Percentiles rank a stretch among this genome's conserved stretches.
Evolutionary conservation across 371 early-diverging fungal species (phyloP).

Genomic region (Zychaea mexicana): DNA sequence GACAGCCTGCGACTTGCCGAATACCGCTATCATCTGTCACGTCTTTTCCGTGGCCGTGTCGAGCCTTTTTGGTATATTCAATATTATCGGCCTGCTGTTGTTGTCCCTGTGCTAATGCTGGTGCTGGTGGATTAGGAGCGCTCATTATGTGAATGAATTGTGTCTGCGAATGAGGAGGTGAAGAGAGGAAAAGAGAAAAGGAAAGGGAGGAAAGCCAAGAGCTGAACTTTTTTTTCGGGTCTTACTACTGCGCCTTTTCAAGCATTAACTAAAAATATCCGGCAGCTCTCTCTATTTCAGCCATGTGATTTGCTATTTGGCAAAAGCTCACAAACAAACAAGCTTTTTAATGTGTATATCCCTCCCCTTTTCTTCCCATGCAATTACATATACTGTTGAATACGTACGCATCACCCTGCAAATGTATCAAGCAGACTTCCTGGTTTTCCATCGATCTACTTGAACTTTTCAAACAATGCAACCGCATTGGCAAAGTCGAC

Average conservation of each 20-base stretch:
- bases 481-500: conserved; percentile 33
- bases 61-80: conserved; percentile 43
- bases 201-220: background rate
- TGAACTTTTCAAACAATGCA: conserved; percentile 20
- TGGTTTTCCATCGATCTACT: too few species aligned
- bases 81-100: conserved; percentile 7
- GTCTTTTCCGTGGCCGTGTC: conserved; percentile 45
- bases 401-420: too few species aligned
- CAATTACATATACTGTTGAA: too few species aligned
- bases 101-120: background rate
- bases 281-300: too few species aligned
- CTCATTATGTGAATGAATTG: background rate
- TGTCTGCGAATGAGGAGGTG: too few species aligned
- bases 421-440: too few species aligned
- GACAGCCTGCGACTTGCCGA: conserved; percentile 64
- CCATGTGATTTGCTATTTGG: background rate
- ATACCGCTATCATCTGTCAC: conserved; percentile 33
- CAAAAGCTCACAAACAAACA: background rate
- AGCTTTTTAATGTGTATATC: too few species aligned
- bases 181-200: background rate
- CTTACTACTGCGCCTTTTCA: background rate
- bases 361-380: too few species aligned
- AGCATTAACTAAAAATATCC: background rate
- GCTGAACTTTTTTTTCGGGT: background rate
- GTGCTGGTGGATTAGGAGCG: background rate